phyloP scores from a whole-genome alignment of 2,329 filamentous ascomycete genomes.

The Aspergillus glaucus region DNA sequence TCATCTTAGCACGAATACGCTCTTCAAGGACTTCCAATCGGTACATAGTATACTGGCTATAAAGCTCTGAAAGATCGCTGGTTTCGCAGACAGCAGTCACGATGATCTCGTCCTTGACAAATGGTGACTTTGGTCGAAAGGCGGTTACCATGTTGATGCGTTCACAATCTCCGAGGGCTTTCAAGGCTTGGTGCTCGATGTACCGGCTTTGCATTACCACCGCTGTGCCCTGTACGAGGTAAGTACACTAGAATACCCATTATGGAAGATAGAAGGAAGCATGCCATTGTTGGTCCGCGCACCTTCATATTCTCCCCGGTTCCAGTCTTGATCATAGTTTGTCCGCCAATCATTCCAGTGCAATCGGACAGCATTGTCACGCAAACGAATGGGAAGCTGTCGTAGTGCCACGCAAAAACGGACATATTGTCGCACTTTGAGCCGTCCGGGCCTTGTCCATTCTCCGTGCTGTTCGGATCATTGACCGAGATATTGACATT shows the following conservation, averaged over 20 bases:
- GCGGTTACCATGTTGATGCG: slow-evolving; percentile 58
- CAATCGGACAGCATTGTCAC: slow-evolving; percentile 60
- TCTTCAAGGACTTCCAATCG: slow-evolving; percentile 54
- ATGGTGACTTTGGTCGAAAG: slow-evolving; percentile 51
- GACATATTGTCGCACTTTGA: slow-evolving; percentile 20
- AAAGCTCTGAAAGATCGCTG: slow-evolving; percentile 49
- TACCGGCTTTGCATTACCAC: slow-evolving; percentile 58
- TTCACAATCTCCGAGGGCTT: slow-evolving; percentile 49
- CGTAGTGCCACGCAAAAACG: slow-evolving; percentile 40
- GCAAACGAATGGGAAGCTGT: slow-evolving; percentile 61
- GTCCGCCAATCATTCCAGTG: slow-evolving; percentile 56
- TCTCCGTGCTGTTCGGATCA: slow-evolving; percentile 5
- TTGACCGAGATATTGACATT: slow-evolving; percentile 50
- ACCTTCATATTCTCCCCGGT: slow-evolving; percentile 42
- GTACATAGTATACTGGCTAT: slow-evolving; percentile 54
- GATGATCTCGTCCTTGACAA: slow-evolving; percentile 50
- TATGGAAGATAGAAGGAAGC: background rate
- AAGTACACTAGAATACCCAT: background rate
- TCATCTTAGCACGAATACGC: slow-evolving; percentile 20
- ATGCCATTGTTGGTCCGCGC: slow-evolving; percentile 39
- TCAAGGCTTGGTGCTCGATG: slow-evolving; percentile 55
- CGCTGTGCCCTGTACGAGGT: slow-evolving; percentile 24
- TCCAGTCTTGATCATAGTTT: slow-evolving; percentile 56
- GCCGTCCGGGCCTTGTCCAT: slow-evolving; percentile 8
- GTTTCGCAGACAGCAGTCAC: slow-evolving; percentile 52